Base-by-base conservation (phyloP, 768 basidiomycete species). In the Tulasnella sp. region DNA sequence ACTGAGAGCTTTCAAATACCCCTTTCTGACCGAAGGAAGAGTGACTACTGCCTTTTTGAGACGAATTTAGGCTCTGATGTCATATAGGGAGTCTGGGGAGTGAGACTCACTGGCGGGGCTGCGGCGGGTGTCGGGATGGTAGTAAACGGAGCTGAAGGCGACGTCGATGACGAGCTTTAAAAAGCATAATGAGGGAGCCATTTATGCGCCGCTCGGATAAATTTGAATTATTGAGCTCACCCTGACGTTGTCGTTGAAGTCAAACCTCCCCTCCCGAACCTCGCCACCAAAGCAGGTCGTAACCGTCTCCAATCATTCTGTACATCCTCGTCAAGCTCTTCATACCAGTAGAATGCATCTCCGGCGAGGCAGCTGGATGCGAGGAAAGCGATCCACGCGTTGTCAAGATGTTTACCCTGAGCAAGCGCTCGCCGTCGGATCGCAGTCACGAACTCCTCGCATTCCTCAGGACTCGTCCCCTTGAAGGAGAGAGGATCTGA, bases 311-410 rank as follows among this genome's bases (percentile, higher is more conserved):
- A 72, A 45, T 72, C 71, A 19, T 34, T 34, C 40, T 52, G 40
- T 25, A 52, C 14, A 8, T 0, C 22, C 3, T 40, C 38, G 1
- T 72, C 71, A 17, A 72, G 71, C 4, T 29, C 29, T 15, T 72
- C 71, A 45, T 39, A 72, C 71, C 71, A 72, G 19, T 72, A 40
- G 1, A 72, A 52, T 3, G 42, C 71, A 40, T 72, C 71, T 40
- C 49, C 71, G 6, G 29, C n/a, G 6, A 72, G 31, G 29, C 12
- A 72, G 25, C 38, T 36, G 3, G 40, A 72, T 1, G 40, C 71
- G n/a, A 45, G n/a, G 49, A n/a, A 7, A 17, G 71, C 42, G 40
- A 72, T 72, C 37, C 40, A 72, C n/a, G 25, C 42, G 40, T 3
- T 45, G 17, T 72, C 71, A 3, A 31, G 40, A 1, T 42, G 37